A percentile compares a stretch with the other conserved stretches of the same genome.
These are phyloP conservation scores for Jamesozyma spencerorum DNA, from an alignment of 805 yeast genomes.

Conservation along the genomic window DNA sequence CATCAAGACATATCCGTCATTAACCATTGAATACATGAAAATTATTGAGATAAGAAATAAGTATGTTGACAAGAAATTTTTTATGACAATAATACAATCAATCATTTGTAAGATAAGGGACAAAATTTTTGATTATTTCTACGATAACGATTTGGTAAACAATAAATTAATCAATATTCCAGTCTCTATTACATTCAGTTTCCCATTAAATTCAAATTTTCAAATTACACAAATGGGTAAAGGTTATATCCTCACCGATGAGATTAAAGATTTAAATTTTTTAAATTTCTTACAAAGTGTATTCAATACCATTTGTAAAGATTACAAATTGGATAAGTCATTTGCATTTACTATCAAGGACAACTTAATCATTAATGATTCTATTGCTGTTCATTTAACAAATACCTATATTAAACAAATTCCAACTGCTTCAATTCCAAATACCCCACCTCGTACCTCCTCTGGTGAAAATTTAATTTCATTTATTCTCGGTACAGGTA, in stretches of 20 bases:
- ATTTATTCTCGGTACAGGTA: constrained; percentile 61
- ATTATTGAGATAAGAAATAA: constrained; percentile 8
- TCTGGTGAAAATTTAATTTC: constrained; percentile 34
- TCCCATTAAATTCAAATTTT: constrained; percentile 23
- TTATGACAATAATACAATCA: constrained; percentile 12
- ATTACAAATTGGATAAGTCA: constrained; percentile 4
- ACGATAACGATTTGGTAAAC: constrained; percentile 5
- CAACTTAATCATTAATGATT: constrained; percentile 44
- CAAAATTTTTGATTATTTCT: constrained; percentile 15
- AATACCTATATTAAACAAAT: constrained; percentile 28
- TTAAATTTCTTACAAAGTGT: constrained; percentile 33
- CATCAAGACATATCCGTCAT: constrained; percentile 7
- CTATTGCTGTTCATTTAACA: constrained; percentile 55
- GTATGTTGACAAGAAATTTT: constrained; percentile 15
- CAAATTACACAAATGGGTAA: constrained; percentile 48
- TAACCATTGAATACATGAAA: constrained; percentile 9
- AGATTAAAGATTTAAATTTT: constrained; percentile 35
- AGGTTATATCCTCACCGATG: constrained; percentile 43
- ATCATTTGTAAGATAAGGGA: constrained; percentile 12
- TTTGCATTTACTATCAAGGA: constrained; percentile 33
- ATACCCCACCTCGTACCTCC: background rate
- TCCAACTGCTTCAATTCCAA: background rate
- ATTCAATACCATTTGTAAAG: constrained; percentile 14
- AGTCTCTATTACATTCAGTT: constrained; percentile 29
- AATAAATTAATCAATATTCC: constrained; percentile 5